Conservation (phyloP, 805 yeast genomes). For the Teunomyces funiuensis region DNA sequence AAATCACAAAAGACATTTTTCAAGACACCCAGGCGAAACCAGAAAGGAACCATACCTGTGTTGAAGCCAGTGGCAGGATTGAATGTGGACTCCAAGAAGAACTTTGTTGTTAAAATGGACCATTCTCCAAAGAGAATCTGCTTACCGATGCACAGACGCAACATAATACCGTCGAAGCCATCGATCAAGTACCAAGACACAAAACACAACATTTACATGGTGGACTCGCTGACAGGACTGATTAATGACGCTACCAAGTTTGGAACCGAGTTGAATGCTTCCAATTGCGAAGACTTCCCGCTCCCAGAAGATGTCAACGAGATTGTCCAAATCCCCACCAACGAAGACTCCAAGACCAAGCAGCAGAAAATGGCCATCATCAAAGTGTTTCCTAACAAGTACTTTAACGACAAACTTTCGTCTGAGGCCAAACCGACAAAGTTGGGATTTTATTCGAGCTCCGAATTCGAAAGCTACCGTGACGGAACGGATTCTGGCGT, state of each 20-base stretch:
- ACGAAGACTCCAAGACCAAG: constrained; percentile 20
- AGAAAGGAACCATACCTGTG: constrained; percentile 23
- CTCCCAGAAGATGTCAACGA: constrained; percentile 58
- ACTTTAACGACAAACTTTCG: background rate
- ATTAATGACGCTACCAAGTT: constrained; percentile 64
- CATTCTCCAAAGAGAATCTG: constrained; percentile 45
- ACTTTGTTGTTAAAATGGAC: constrained; percentile 13
- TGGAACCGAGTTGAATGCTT: constrained; percentile 67
- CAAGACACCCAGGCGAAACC: constrained; percentile 17
- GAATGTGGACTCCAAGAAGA: constrained; percentile 15
- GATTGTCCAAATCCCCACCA: constrained; percentile 59
- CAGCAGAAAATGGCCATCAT: constrained; percentile 42
- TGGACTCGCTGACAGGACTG: constrained; percentile 61
- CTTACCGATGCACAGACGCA: constrained; percentile 36
- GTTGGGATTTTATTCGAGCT: constrained; percentile 6
- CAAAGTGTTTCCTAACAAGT: constrained; percentile 26
- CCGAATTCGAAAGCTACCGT: constrained; percentile 4
- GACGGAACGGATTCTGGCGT: background rate
- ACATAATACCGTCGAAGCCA: constrained; percentile 30
- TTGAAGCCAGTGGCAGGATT: constrained; percentile 23
- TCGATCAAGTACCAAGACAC: constrained; percentile 22
- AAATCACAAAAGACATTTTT: constrained; percentile 22
- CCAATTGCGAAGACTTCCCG: constrained; percentile 61
- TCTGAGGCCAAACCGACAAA: background rate
- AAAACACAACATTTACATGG: constrained; percentile 43